Percentiles rank a stretch among this genome's conserved stretches.
Conservation (phyloP, 2,329 filamentous ascomycete species). For the Helicocarpus griseus region DNA sequence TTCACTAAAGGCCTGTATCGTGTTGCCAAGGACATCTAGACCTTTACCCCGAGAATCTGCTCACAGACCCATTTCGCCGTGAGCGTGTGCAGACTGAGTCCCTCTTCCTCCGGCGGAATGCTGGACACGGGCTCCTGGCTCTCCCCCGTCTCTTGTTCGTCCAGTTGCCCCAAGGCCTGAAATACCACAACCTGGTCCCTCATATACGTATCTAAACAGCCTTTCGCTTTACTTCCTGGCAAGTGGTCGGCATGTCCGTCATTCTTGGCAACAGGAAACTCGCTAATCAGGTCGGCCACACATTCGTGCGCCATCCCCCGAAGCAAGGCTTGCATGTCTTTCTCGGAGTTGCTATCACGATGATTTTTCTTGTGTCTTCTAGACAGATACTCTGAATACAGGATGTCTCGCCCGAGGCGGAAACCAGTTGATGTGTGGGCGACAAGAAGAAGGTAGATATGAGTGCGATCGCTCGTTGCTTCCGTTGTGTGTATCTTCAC, state of each 20-base stretch:
- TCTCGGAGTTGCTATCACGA: slow-evolving; percentile 3
- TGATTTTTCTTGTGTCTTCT: slow-evolving; percentile 1
- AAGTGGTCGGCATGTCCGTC: not conserved
- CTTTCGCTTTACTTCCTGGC: slow-evolving; percentile 3
- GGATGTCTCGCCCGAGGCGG: slow-evolving; percentile 42
- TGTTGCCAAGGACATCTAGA: not conserved
- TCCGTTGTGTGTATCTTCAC: slow-evolving; percentile 29
- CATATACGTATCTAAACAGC: slow-evolving; percentile 46
- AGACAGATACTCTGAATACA: slow-evolving; percentile 28
- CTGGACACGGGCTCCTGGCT: not conserved
- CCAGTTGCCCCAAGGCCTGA: slow-evolving; percentile 43
- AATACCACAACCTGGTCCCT: slow-evolving; percentile 52
- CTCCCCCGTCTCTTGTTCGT: slow-evolving; percentile 6
- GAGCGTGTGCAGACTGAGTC: slow-evolving; percentile 29
- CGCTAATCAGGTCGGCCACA: slow-evolving; percentile 33
- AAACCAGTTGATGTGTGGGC: slow-evolving; percentile 41
- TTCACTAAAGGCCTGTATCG: not conserved
- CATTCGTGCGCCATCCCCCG: slow-evolving; percentile 35
- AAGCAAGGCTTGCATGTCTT: slow-evolving; percentile 19
- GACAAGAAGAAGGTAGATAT: slow-evolving; percentile 46
- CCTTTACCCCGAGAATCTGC: slow-evolving; percentile 23
- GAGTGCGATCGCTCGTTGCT: slow-evolving; percentile 33
- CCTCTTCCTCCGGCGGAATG: slow-evolving; percentile 20
- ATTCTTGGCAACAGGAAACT: slow-evolving; percentile 33
- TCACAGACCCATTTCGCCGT: slow-evolving; percentile 38